A percentile compares a stretch with the other conserved stretches of the same genome.
Evolutionary conservation across 352 stramenopile genomes (phyloP).

Genomic region (Halophytophthora batemanensis): DNA sequence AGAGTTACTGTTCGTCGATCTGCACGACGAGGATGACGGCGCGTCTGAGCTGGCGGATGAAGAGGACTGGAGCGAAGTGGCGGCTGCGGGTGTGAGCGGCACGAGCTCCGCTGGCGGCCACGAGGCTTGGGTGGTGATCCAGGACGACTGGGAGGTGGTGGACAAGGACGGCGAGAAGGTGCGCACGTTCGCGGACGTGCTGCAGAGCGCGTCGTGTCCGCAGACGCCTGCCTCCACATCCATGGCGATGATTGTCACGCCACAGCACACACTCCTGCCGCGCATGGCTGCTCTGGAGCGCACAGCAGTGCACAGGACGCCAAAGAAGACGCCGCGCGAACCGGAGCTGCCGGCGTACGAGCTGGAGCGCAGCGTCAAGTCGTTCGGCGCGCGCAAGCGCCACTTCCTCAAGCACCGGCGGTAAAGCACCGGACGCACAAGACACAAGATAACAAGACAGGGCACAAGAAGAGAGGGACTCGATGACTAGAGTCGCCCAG

Average conservation of each 20-base stretch:
- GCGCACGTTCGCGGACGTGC: slow-evolving; percentile 60
- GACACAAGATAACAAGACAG: too few relatives aligned
- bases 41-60: slow-evolving; percentile 33
- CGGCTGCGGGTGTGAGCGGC: slow-evolving; percentile 17
- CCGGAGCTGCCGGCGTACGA: slow-evolving; percentile 17
- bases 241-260: neutral
- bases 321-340: slow-evolving; percentile 19
- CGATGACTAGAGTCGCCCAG: slow-evolving; percentile 9
- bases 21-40: slow-evolving; percentile 27
- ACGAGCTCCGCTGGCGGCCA: slow-evolving; percentile 10
- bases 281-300: slow-evolving; percentile 22
- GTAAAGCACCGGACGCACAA: slow-evolving; percentile 14
- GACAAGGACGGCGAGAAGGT: slow-evolving; percentile 41
- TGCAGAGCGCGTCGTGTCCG: slow-evolving; percentile 17
- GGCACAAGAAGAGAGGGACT: too few relatives aligned
- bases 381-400: slow-evolving; percentile 56
- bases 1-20: slow-evolving; percentile 37
- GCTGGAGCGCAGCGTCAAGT: slow-evolving; percentile 44
- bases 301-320: slow-evolving; percentile 8
- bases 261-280: slow-evolving; percentile 12
- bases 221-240: neutral
- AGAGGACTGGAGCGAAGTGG: slow-evolving; percentile 60
- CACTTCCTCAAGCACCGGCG: slow-evolving; percentile 34
- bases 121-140: slow-evolving; percentile 52
- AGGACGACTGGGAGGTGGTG: slow-evolving; percentile 77